Conservation (phyloP, 2,329 filamentous ascomycete species). For the Hymenoscyphus occultus region DNA sequence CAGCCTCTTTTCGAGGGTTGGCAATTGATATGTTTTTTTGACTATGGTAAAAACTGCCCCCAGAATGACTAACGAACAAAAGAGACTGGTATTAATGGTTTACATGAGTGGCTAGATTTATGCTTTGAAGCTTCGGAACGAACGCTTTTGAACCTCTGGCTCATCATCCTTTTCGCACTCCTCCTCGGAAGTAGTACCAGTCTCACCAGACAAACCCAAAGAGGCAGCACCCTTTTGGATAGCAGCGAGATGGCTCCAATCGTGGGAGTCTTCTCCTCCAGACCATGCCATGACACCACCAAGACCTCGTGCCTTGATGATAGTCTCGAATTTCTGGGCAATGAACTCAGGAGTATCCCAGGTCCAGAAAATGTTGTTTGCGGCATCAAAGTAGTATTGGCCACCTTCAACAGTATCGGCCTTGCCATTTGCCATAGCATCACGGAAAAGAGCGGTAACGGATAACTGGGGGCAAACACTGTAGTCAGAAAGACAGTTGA, state of each 20-base stretch:
- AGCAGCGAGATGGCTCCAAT: slow-evolving; percentile 42
- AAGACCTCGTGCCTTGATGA: slow-evolving; percentile 53
- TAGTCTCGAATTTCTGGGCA: slow-evolving; percentile 54
- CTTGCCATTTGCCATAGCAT: slow-evolving; percentile 9
- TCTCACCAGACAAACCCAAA: not conserved
- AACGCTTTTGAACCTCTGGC: not conserved
- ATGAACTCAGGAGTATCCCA: slow-evolving; percentile 65
- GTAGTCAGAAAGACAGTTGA: slow-evolving; percentile 18
- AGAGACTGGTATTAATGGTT: not conserved
- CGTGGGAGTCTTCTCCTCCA: slow-evolving; percentile 59
- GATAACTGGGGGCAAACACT: slow-evolving; percentile 9
- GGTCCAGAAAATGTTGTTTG: slow-evolving; percentile 64
- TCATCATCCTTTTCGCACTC: not conserved
- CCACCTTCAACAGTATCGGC: slow-evolving; percentile 45
- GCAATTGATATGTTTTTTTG: too few species aligned
- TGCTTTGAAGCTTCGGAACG: not conserved
- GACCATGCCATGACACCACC: slow-evolving; percentile 74
- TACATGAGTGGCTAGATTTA: not conserved
- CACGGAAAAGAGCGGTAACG: not conserved
- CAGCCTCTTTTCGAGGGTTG: too few species aligned
- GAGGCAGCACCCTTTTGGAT: slow-evolving; percentile 33
- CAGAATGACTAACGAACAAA: not conserved
- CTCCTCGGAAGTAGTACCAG: not conserved
- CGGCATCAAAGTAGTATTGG: slow-evolving; percentile 63
- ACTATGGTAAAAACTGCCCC: not conserved